Evolutionary conservation across 2,329 filamentous ascomycete species (phyloP), one percentile per base, ranked within the genome.

Genomic region (Ophiostoma australiae): DNA sequence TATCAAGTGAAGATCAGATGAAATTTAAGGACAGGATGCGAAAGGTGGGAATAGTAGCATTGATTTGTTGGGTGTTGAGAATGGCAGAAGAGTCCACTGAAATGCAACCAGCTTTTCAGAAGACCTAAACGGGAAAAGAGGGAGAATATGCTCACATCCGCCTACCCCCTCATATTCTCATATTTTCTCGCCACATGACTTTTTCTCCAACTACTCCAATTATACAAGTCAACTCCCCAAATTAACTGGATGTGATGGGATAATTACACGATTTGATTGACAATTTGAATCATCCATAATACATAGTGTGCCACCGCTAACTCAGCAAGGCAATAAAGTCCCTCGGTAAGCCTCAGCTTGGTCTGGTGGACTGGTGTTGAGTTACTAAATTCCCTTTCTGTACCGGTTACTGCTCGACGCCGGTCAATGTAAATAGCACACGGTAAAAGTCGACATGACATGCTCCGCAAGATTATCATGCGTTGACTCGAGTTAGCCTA

Each of bases 181-280:
- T 58, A 58, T 27, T 58, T 58, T 58, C 52, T 58, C 23, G 10
- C 52, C 52, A 58, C 52, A 58, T 58, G 52, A 58, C 52, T 8
- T 10, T 58, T 58, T 58, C 52, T 58, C 52, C 52, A 58, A 58
- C 52, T 58, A 58, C 52, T 58, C 52, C 52, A 58, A 58, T 27
- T 58, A 20, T 5, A 55, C 15, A 44, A 17, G 13, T 17, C 41
- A 44, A 48, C 41, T 48, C 44, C 44, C 20, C 44, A n/a, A 8
- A 20, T n/a, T 20, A n/a, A 48, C 8, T 20, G 4, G 44, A 48
- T n/a, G 44, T n/a, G 17, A 1, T n/a, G 44, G 17, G 20, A 7
- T 7, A 20, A 20, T 48, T 48, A 39, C 17, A 48, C 11, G 15
- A 41, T 41, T 13, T 15, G 39, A 15, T 41, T 41, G 10, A 11